Evolutionary conservation across 441 rosid species (phyloP).

Genomic region (Pelargonium australe): DNA sequence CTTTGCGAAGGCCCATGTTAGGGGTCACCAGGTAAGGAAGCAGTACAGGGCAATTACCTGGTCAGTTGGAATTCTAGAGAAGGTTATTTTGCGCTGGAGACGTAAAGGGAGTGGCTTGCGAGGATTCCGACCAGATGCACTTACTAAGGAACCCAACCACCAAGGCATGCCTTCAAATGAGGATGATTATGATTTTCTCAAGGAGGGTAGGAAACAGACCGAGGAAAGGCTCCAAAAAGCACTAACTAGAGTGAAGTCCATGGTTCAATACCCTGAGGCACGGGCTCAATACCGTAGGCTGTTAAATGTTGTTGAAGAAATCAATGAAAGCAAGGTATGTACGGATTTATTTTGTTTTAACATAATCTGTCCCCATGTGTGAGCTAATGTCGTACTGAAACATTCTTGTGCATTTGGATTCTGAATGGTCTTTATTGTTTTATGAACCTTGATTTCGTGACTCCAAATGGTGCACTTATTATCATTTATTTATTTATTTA

Average conservation of each 20-base stretch:
- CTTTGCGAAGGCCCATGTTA: slow-evolving; percentile 60
- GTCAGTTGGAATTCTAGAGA: slow-evolving; percentile 85
- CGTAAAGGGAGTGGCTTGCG: slow-evolving; percentile 79
- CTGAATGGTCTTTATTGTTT: not conserved
- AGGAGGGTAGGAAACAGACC: slow-evolving; percentile 74
- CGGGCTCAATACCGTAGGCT: slow-evolving; percentile 78
- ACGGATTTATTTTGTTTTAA: not conserved
- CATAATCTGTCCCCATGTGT: no score
- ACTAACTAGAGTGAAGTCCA: slow-evolving; percentile 81
- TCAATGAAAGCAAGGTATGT: slow-evolving; percentile 67
- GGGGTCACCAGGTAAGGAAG: slow-evolving; percentile 84
- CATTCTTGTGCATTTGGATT: no score
- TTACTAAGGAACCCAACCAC: slow-evolving; percentile 35
- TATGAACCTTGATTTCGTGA: not conserved
- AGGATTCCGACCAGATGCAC: slow-evolving; percentile 60
- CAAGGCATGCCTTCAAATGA: slow-evolving; percentile 36
- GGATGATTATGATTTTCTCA: slow-evolving; percentile 76
- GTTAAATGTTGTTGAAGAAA: slow-evolving; percentile 63
- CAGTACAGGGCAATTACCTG: slow-evolving; percentile 60
- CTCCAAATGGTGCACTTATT: not conserved
- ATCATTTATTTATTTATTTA: not conserved
- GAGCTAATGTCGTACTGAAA: no score
- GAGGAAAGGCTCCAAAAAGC: slow-evolving; percentile 77
- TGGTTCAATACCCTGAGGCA: slow-evolving; percentile 82
- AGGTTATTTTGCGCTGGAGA: slow-evolving; percentile 81